Conservation (phyloP, 805 yeast genomes). For the Saccharomyces cerevisiae region DNA sequence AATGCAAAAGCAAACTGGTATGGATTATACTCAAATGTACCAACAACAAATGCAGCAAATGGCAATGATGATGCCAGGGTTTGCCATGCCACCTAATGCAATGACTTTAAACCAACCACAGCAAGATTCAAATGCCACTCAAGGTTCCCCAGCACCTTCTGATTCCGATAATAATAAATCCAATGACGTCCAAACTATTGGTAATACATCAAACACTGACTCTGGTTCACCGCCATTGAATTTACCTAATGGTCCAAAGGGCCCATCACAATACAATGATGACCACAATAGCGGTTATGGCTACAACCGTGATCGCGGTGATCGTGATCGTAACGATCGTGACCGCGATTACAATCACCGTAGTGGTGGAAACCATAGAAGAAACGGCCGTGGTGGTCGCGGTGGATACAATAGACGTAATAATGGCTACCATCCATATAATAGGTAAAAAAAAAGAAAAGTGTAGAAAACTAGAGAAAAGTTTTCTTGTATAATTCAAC, state of each 20-base stretch:
- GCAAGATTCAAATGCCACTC: constrained; percentile 9
- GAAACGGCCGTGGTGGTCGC: constrained; percentile 3
- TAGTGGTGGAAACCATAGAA: constrained; percentile 3
- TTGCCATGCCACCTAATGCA: constrained; percentile 16
- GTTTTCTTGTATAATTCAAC: not conserved
- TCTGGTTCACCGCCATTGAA: constrained; percentile 30
- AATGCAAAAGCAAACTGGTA: constrained; percentile 31
- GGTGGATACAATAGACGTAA: constrained; percentile 13
- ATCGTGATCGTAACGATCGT: constrained; percentile 25
- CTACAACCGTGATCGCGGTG: constrained; percentile 6
- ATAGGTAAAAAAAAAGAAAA: constrained; percentile 12
- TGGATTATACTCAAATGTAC: constrained; percentile 30
- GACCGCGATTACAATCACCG: constrained; percentile 14
- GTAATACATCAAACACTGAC: constrained; percentile 17
- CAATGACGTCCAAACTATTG: constrained; percentile 24
- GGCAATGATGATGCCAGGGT: constrained; percentile 31
- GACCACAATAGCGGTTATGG: constrained; percentile 5
- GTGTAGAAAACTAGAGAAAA: not conserved
- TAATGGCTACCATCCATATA: constrained; percentile 30
- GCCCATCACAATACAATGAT: constrained; percentile 13
- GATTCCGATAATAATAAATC: constrained; percentile 14
- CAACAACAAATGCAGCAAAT: constrained; percentile 33
- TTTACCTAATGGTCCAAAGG: constrained; percentile 48
- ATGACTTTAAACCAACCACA: constrained; percentile 3
- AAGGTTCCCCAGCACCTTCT: constrained; percentile 8